Evolutionary conservation across 768 basidiomycete genomes (phyloP), one percentile per base, ranked within the genome.

Genomic region (Sporobolomyces phaffii): DNA sequence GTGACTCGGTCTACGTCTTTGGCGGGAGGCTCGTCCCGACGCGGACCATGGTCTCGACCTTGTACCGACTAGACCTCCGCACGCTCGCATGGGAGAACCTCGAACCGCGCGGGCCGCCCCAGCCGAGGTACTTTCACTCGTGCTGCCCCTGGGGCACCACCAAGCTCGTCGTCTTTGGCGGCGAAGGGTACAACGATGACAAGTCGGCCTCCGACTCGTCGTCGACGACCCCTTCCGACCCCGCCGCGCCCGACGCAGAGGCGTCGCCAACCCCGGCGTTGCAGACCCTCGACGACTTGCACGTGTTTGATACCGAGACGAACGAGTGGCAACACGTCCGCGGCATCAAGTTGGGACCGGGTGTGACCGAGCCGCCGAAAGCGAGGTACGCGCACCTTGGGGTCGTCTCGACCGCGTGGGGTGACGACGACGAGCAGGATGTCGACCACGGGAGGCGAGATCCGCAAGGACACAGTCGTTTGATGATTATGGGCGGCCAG

Each of bases 331-430:
- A 78, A 73, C 96, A 94, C 92, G 14, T 65, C 17, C 77, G 90
- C 26, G 84, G 87, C 1, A 68, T 72, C 33, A 64, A 70, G 24
- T 26, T 26, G 5, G 45, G 53, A 24, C 29, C 49, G 28, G 60
- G 49, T 9, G 83, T 84, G 11, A 76, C 81, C 1, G 80, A 86
- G 8, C 73, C 84, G 15, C 94, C 94, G 3, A 86, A 87, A 44
- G 86, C 91, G 28, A 86, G 96, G 69, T 98, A 98, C 76, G 94
- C 94, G 15, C 94, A 99, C 76, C 82, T 98, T 15, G 93, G 91
- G 18, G 86, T 90, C 3, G 83, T 97, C 47, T 87, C 90, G 15
- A 83, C 87, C 22, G 60, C 41, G 11, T 20, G 17, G 44, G 38
- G 18, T 2, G 53, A 36, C 24, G 50, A 17, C 20, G 44, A 45